Evolutionary conservation across 208 protist genomes (phyloP), one percentile per base, ranked within the genome.

Genomic region (Leishmania mexicana): DNA sequence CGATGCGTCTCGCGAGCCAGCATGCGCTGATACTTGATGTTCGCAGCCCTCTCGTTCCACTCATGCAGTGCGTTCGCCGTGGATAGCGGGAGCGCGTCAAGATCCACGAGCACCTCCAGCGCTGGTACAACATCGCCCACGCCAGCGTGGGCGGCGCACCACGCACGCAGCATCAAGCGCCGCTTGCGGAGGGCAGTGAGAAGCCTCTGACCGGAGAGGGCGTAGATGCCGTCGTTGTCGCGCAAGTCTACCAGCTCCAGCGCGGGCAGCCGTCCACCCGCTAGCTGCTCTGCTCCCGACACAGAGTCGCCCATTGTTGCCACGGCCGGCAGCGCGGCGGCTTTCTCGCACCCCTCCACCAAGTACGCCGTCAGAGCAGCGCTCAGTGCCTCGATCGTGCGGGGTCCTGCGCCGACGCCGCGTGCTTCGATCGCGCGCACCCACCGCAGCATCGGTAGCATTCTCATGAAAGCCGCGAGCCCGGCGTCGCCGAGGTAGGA

Each of bases 401-500:
- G 84, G 28, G 77, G 64, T 1, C 91, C 91, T 10, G 88, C 91
- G 28, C 93, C 93, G 51, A 84, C 83, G 51, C 79, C 85, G 38
- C 88, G 86, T 19, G 89, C 79, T 31, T 94, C 81, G 1, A 96
- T 72, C 24, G 40, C 35, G 31, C 86, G 86, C 54, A 96, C 85
- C 93, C 92, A 95, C 49, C 90, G 84, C 86, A 94, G 83, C 49
- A 94, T 78, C 40, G 90, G 87, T 54, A 95, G 83, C 40, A 89
- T 88, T 38, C 91, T 88, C 57, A 96, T 77, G 38, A 93, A 79
- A 1, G 91, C 93, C 0, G 93, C 93, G 15, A 88, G 81, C 11
- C 91, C 93, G 6, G 89, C 85, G 70, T 96, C 93, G 51, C 93
- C 91, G 31, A 96, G 87, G 51, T 94, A 92, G 57, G 93, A 95